Conservation (phyloP, 305 asterid species). For the Solanum hybrid region DNA sequence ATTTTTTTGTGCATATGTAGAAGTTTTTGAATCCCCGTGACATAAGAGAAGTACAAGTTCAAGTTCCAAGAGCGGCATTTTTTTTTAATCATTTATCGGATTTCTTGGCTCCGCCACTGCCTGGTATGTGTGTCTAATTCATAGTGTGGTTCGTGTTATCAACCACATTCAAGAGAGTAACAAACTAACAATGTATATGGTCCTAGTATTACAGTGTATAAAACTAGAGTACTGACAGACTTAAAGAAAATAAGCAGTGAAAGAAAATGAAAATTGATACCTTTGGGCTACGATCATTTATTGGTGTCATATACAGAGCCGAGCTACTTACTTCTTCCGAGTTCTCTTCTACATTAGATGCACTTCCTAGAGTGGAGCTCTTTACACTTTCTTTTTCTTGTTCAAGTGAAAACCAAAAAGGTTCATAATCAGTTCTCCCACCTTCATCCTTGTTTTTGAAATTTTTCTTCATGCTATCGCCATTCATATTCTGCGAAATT, state of each 20-base stretch:
- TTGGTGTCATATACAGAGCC: conserved; percentile 7
- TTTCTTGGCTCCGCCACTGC: background rate
- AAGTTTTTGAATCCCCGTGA: background rate
- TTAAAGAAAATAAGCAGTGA: background rate
- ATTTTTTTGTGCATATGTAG: background rate
- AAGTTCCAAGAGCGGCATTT: background rate
- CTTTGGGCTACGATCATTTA: background rate
- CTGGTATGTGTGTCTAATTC: background rate
- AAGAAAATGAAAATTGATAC: background rate
- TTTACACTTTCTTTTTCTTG: conserved; percentile 23
- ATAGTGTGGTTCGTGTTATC: background rate
- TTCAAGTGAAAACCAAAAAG: conserved; percentile 21
- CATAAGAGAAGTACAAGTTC: background rate
- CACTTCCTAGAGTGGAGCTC: conserved; percentile 14
- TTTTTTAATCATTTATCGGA: background rate
- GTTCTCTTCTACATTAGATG: background rate
- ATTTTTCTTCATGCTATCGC: background rate
- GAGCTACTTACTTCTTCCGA: background rate
- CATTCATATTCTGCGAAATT: background rate
- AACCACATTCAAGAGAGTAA: background rate
- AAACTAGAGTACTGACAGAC: background rate
- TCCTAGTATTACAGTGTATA: background rate
- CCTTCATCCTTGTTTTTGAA: conserved; percentile 7
- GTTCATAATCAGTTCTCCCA: conserved; percentile 21
- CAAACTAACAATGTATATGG: background rate